Percentiles rank a stretch among this genome's conserved stretches.
phyloP scores from a whole-genome alignment of 768 basidiomycete species.

The Kwoniella botswanensis region DNA sequence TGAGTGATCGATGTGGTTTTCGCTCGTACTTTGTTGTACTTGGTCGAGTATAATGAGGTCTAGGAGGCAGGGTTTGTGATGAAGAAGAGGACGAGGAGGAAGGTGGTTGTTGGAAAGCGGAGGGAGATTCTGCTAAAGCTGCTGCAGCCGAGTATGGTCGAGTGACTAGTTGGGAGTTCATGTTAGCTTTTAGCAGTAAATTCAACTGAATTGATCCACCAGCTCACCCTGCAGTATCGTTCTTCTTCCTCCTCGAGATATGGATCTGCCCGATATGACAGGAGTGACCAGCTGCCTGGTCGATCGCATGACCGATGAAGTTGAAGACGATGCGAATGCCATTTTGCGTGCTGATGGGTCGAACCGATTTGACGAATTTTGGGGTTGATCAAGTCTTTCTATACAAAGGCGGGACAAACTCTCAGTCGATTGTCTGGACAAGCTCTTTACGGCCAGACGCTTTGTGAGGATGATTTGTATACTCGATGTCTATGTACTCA shows the following conservation, averaged over 20 bases:
- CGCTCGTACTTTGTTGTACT: background rate
- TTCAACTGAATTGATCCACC: background rate
- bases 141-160: constrained; percentile 19
- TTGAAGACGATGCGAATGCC: constrained; percentile 25
- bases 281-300: constrained; percentile 8
- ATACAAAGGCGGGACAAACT: too few species aligned
- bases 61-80: background rate
- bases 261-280: background rate
- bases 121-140: constrained; percentile 1
- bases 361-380: background rate
- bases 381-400: too few species aligned
- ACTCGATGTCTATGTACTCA: too few species aligned
- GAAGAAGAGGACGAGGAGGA: constrained; percentile 11
- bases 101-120: background rate
- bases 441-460: too few species aligned
- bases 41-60: background rate
- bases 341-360: background rate
- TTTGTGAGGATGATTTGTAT: too few species aligned
- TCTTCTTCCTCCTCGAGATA: background rate
- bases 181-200: background rate
- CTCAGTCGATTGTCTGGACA: too few species aligned
- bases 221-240: background rate
- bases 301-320: constrained; percentile 16
- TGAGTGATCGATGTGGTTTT: background rate
- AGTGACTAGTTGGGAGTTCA: background rate